Percentiles rank a stretch among this genome's conserved stretches.
Evolutionary conservation across 805 yeast genomes (phyloP).

Genomic region (Crinitomyces ghanaensis): DNA sequence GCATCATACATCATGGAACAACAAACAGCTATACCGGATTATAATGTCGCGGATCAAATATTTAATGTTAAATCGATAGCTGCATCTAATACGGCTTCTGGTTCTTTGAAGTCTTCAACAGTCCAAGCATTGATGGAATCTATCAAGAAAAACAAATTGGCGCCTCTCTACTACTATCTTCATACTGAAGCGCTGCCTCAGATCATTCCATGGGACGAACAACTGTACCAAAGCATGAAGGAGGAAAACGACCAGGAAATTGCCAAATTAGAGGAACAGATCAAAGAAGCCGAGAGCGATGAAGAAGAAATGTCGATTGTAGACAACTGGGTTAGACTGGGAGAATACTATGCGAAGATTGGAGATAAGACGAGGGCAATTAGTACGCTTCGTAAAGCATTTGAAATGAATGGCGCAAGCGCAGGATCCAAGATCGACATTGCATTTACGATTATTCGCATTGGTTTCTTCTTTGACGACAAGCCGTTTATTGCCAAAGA

Average conservation of each 20-base stretch:
- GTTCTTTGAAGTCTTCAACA: no score
- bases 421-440: constrained; percentile 88
- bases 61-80: constrained; percentile 43
- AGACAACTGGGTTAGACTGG: constrained; percentile 65
- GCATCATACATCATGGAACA: no score
- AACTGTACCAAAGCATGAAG: constrained; percentile 39
- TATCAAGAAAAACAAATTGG: constrained; percentile 55
- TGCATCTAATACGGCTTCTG: no score
- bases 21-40: constrained; percentile 77
- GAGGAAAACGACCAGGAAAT: constrained; percentile 47
- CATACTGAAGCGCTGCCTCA: constrained; percentile 32
- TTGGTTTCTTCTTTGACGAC: constrained; percentile 86
- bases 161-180: constrained; percentile 71
- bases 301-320: constrained; percentile 83
- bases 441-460: constrained; percentile 64
- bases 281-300: constrained; percentile 47
- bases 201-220: constrained; percentile 47
- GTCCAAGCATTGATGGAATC: constrained; percentile 41
- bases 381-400: constrained; percentile 55
- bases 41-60: constrained; percentile 67
- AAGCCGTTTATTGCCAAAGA: constrained; percentile 55
- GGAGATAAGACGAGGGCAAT: constrained; percentile 71
- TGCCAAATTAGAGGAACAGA: constrained; percentile 32
- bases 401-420: constrained; percentile 69
- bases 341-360: constrained; percentile 76